Evolutionary conservation across 2,329 filamentous ascomycete species (phyloP), one percentile per base, ranked within the genome.

Genomic region (Myrmaecium sp.): DNA sequence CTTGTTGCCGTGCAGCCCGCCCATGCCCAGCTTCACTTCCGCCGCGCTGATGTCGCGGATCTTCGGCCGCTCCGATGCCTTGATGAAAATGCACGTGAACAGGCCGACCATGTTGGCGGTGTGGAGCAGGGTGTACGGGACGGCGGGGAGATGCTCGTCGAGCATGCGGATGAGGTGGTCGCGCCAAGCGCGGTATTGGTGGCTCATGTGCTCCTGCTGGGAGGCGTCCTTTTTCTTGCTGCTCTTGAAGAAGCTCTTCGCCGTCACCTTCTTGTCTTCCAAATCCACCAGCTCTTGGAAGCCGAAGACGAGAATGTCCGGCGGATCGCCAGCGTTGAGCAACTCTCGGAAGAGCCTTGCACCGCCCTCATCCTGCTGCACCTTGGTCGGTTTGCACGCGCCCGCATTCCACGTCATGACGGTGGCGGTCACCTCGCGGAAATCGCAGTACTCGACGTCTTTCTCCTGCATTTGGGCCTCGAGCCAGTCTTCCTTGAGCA

Each of bases 261-360:
- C 89, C 13, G 86, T 95, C 26, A 91, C 78, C 38, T 84, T 91
- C 57, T 95, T 95, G 55, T 98, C 81, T 49, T 98, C 89, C 5
- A 98, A 62, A 44, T 98, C 89, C 4, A 98, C 89, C n/a, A 98
- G 64, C 52, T 98, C 89, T 51, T 98, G 89, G 50, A 98, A 98
- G 1, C 84, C 86, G 58, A 98, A 98, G 1, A 95, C 69, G 3
- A 95, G 56, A 26, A 98, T 83, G 39, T 95, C 89, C 0, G 89
- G 82, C 5, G 77, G 72, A 20, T 75, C 67, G 34, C 77, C 74
- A n/a, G 67, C 69, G 36, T 74, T 68, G 14, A 98, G 60, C 10
- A 92, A 64, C 30, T 86, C 71, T 36, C 73, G 71, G 43, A 95
- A 78, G 49, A 95, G 95, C 22, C 64, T 62, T 7, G 69, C 67